Evolutionary conservation across 2,329 filamentous ascomycete species (phyloP).

Genomic region (Gremmenia infestans): DNA sequence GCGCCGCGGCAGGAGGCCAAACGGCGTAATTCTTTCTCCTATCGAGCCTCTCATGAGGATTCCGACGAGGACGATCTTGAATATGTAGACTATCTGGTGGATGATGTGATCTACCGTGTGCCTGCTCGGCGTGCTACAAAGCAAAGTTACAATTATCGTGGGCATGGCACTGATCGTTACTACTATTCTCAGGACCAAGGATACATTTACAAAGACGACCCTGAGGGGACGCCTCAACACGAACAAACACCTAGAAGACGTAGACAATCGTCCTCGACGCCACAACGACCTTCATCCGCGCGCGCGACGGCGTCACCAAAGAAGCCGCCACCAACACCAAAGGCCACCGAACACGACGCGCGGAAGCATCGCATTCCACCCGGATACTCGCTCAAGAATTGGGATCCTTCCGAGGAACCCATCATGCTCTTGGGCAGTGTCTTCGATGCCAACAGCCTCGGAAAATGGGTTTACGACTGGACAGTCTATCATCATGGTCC

Average conservation of each 20-base stretch:
- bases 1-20: constrained; percentile 26
- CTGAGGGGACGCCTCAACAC: constrained; percentile 22
- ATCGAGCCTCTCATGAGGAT: constrained; percentile 34
- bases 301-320: constrained; percentile 25
- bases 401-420: constrained; percentile 90
- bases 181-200: constrained; percentile 30
- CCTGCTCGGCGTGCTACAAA: constrained; percentile 24
- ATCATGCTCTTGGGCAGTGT: constrained; percentile 93
- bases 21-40: constrained; percentile 31
- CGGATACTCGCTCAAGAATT: constrained; percentile 95
- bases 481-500: constrained; percentile 86
- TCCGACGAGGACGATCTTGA: constrained; percentile 34
- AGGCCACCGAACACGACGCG: constrained; percentile 56
- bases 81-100: constrained; percentile 28
- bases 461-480: constrained; percentile 99
- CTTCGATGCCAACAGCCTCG: constrained; percentile 94
- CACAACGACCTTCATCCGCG: constrained; percentile 25
- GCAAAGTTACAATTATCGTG: constrained; percentile 30
- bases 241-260: constrained; percentile 24
- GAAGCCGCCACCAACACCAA: constrained; percentile 35
- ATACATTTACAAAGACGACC: constrained; percentile 28
- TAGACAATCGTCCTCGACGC: constrained; percentile 28
- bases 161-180: constrained; percentile 33
- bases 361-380: constrained; percentile 69
- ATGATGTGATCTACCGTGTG: constrained; percentile 26